Evolutionary conservation across 768 basidiomycete genomes (phyloP).

Genomic region (Brasilioporus rufonigricans): DNA sequence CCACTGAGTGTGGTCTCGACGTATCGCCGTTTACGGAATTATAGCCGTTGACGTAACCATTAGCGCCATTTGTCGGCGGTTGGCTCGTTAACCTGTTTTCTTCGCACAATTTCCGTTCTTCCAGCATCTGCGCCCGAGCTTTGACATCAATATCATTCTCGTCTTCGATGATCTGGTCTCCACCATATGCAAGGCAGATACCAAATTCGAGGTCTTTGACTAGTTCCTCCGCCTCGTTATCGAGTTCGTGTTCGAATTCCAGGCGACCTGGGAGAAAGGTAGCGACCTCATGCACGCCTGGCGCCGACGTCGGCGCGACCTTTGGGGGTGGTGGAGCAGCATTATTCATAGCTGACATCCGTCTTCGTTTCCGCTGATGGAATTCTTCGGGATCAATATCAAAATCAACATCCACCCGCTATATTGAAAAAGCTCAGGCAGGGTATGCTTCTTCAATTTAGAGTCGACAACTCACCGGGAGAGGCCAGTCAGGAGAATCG

Average conservation of each 20-base stretch:
- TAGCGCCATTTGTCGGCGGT: conserved; percentile 20
- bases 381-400: conserved; percentile 79
- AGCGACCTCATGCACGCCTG: conserved; percentile 88
- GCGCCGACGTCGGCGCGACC: conserved; percentile 81
- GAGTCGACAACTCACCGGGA: conserved; percentile 57
- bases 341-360: conserved; percentile 79
- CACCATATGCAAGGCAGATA: conserved; percentile 80
- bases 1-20: conserved; percentile 23
- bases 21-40: conserved; percentile 37
- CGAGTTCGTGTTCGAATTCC: conserved; percentile 96
- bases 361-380: conserved; percentile 82
- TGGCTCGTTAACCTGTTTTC: conserved; percentile 23
- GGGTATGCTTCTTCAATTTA: conserved; percentile 1
- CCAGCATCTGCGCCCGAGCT: conserved; percentile 41
- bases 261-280: conserved; percentile 95
- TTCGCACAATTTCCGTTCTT: conserved; percentile 34
- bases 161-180: conserved; percentile 77
- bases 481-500: conserved; percentile 72
- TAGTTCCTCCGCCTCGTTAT: conserved; percentile 94
- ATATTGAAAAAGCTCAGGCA: background rate
- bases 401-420: conserved; percentile 56
- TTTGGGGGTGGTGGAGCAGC: conserved; percentile 58
- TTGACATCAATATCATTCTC: conserved; percentile 74
- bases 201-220: conserved; percentile 97
- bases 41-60: conserved; percentile 34